phyloP scores from a whole-genome alignment of 2,329 filamentous ascomycete genomes.

The Rhinocladiella mackenziei region DNA sequence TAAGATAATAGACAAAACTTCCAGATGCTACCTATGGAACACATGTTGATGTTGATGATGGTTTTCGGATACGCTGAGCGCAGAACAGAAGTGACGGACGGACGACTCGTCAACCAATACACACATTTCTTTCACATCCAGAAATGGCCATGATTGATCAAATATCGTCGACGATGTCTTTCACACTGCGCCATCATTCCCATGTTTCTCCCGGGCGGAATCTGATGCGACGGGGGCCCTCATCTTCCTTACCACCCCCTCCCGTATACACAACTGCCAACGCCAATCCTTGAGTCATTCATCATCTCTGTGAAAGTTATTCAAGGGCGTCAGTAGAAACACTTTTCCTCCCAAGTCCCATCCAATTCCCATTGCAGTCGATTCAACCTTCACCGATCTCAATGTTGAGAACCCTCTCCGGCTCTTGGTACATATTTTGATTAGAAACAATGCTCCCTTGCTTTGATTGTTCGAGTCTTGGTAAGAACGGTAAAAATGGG shows the following conservation, averaged over 20 bases:
- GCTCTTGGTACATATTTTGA: slow-evolving; percentile 14
- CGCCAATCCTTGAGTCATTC: slow-evolving; percentile 3
- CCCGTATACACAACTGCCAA: slow-evolving; percentile 13
- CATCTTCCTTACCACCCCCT: slow-evolving; percentile 3
- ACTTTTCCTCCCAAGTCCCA: slow-evolving; percentile 16
- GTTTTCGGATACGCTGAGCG: too few relatives aligned
- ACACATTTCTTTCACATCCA: too few relatives aligned
- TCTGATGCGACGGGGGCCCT: too few relatives aligned
- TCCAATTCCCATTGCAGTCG: slow-evolving; percentile 4
- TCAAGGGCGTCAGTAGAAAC: slow-evolving; percentile 4
- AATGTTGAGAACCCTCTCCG: not conserved
- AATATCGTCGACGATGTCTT: too few relatives aligned
- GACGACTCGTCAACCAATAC: too few relatives aligned
- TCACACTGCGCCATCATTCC: too few relatives aligned
- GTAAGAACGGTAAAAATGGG: not conserved
- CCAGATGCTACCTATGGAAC: too few relatives aligned
- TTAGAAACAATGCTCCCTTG: slow-evolving; percentile 9
- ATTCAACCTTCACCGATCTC: not conserved
- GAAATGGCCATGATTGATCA: too few relatives aligned
- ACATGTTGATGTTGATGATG: too few relatives aligned
- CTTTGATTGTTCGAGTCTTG: not conserved
- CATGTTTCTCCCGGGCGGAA: too few relatives aligned
- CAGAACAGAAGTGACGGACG: too few relatives aligned
- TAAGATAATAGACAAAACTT: too few relatives aligned
- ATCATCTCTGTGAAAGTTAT: not conserved